These are phyloP conservation scores for Trichophyton mentagrophytes DNA, from an alignment of 2,329 filamentous ascomycete genomes.

Conservation along the genomic window DNA sequence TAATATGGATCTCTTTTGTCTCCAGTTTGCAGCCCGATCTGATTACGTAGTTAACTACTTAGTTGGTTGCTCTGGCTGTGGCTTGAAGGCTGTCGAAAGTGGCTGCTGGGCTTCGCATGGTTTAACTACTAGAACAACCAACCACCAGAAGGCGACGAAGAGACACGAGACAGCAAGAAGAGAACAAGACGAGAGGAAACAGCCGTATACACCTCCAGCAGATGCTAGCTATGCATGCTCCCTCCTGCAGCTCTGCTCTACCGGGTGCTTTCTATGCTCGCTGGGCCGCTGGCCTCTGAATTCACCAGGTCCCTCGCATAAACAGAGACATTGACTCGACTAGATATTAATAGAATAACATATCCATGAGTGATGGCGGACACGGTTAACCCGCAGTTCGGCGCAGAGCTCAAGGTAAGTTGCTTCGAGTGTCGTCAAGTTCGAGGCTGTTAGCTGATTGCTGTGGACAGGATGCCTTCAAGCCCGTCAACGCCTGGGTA, in stretches of 20 bases:
- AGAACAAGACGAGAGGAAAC: not conserved
- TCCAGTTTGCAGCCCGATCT: not conserved
- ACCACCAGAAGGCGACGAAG: not conserved
- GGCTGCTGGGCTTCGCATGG: not conserved
- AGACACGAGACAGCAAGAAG: not conserved
- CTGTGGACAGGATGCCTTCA: conserved; percentile 74
- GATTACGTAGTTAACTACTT: not conserved
- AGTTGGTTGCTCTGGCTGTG: not conserved
- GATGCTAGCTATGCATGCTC: conserved; percentile 1
- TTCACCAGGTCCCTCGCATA: not conserved
- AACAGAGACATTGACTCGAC: not conserved
- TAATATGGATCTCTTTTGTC: not conserved
- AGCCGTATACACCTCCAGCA: not conserved
- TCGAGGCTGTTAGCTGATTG: not conserved
- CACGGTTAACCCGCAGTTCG: conserved; percentile 74
- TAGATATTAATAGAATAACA: not conserved
- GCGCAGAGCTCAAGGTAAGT: conserved; percentile 71
- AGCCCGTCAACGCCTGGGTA: conserved; percentile 82
- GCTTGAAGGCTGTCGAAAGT: not conserved
- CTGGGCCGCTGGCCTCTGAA: not conserved
- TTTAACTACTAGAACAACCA: not conserved
- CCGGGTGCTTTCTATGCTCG: not conserved
- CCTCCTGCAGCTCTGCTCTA: not conserved
- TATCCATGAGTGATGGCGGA: conserved; percentile 51
- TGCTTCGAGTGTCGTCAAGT: not conserved